Base-by-base conservation (phyloP, 2,329 filamentous ascomycete genomes). In the Fusarium sp. region DNA sequence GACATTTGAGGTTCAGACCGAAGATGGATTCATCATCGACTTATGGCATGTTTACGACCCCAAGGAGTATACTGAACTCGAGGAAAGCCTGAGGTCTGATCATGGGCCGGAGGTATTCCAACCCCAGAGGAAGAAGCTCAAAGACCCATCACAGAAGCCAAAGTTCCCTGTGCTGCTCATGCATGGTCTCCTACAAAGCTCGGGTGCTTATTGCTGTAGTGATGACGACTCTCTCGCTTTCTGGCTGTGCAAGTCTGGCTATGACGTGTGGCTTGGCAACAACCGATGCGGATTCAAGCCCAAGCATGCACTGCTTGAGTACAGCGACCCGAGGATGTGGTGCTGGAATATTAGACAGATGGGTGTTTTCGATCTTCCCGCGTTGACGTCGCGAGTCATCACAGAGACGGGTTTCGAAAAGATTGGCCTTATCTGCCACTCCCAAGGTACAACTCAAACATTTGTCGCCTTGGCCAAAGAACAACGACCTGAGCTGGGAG, bases 311-410 rank as follows among this genome's bases (percentile, higher is more conserved):
- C 83, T 91, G 28, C 88, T 98, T 44, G 83, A 89, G 5, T 91
- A 93, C 74, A 85, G 85, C 7, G 96, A 98, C 79, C 95, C 96
- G 4, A 90, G 95, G 36, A 97, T 98, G 94, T 98, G 96, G 96
- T 91, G 92, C 45, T 98, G 96, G 96, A 97, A 97, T 75, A 97
- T 98, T 63, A 90, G 94, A 0, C 94, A 98, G 79, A 97, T 98
- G 93, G 96, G 95, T 7, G 92, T 95, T 2, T 90, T 97, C 79
- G 96, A 98, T 80, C 87, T 98, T 6, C 89, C 95, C 0, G 95
- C 95, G 0, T 87, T 98, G 39, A 89, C 93, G 3, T 94, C 92
- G 0, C 90, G 94, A 11, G 94, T 98, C 3, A 87, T 98, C 5
- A 88, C 87, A 44, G 93, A 97, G 83, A 98, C 95, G 0, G 92